Percentiles rank a stretch among this genome's conserved stretches.
phyloP scores from a whole-genome alignment of 441 rosid species.

The Gossypium gossypioides region DNA sequence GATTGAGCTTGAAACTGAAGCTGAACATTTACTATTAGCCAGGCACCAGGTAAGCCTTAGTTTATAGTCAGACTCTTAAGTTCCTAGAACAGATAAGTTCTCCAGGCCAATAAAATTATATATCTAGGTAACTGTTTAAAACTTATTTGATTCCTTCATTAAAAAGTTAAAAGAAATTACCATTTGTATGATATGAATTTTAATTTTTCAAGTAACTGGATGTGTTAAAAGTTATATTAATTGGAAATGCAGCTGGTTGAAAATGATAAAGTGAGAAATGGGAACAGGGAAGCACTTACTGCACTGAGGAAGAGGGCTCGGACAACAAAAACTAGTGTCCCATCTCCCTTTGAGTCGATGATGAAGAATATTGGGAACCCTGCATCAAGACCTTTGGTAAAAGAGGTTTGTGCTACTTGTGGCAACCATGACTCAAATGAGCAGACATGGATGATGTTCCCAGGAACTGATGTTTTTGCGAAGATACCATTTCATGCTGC shows the following conservation, averaged over 20 bases:
- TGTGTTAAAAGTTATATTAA: background rate
- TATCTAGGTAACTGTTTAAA: background rate
- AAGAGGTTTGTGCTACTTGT: conserved; percentile 65
- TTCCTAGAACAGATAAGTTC: background rate
- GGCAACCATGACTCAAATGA: conserved; percentile 61
- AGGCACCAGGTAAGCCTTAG: conserved; percentile 40
- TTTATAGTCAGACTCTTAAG: background rate
- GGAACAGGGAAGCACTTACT: conserved; percentile 70
- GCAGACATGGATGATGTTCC: conserved; percentile 71
- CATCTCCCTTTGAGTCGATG: conserved; percentile 53
- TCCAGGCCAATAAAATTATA: background rate
- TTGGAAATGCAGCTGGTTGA: conserved; percentile 48
- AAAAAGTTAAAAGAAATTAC: background rate
- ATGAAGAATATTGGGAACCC: conserved; percentile 51
- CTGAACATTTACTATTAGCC: conserved; percentile 52
- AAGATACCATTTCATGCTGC: conserved; percentile 68
- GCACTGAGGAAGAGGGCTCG: conserved; percentile 65
- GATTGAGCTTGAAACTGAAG: conserved; percentile 60
- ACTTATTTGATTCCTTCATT: background rate
- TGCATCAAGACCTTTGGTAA: conserved; percentile 49
- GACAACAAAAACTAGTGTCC: conserved; percentile 60
- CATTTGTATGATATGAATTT: background rate
- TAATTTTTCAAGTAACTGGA: background rate
- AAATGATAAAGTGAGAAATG: conserved; percentile 63
- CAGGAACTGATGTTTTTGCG: conserved; percentile 60